A percentile compares a stretch with the other conserved stretches of the same genome.
These are phyloP conservation scores for Umbelopsis isabellina DNA, from an alignment of 192 early-diverging fungal genomes.

Conservation along the genomic window DNA sequence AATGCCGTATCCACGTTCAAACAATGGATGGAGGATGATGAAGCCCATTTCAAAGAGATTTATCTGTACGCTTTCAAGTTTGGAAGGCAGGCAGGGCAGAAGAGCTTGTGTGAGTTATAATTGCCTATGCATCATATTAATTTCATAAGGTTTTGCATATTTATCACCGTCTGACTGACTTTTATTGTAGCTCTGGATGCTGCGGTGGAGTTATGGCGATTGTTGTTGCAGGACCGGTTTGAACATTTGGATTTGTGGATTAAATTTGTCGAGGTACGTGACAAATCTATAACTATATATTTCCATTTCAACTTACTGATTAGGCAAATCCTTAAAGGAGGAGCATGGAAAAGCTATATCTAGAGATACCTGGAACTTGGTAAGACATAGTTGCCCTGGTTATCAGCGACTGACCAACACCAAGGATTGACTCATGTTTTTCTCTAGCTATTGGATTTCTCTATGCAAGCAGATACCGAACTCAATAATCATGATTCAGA, in stretches of 20 bases:
- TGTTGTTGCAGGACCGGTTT: conserved; percentile 66
- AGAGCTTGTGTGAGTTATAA: conserved; percentile 63
- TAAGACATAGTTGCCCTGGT: conserved; percentile 26
- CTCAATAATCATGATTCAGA: conserved; percentile 75
- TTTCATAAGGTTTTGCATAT: not conserved
- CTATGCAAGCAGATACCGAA: conserved; percentile 59
- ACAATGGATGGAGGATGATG: conserved; percentile 58
- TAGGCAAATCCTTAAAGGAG: conserved; percentile 45
- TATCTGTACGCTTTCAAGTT: conserved; percentile 82
- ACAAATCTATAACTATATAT: not conserved
- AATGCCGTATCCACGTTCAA: conserved; percentile 46
- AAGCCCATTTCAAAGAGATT: conserved; percentile 64
- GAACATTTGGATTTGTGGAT: conserved; percentile 69
- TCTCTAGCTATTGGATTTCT: conserved; percentile 75
- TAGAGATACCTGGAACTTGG: conserved; percentile 84
- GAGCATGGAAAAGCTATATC: conserved; percentile 79
- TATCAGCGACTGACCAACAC: no score
- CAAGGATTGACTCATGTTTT: not conserved
- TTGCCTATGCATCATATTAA: not conserved
- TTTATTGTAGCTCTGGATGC: conserved; percentile 63
- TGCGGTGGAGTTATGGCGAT: conserved; percentile 75
- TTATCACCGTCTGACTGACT: not conserved
- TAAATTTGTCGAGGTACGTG: conserved; percentile 61
- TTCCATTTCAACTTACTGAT: not conserved
- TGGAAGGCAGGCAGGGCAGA: conserved; percentile 70